Percentiles rank a stretch among this genome's conserved stretches.
phyloP scores from a whole-genome alignment of 805 yeast species.

The Ogataea minuta region DNA sequence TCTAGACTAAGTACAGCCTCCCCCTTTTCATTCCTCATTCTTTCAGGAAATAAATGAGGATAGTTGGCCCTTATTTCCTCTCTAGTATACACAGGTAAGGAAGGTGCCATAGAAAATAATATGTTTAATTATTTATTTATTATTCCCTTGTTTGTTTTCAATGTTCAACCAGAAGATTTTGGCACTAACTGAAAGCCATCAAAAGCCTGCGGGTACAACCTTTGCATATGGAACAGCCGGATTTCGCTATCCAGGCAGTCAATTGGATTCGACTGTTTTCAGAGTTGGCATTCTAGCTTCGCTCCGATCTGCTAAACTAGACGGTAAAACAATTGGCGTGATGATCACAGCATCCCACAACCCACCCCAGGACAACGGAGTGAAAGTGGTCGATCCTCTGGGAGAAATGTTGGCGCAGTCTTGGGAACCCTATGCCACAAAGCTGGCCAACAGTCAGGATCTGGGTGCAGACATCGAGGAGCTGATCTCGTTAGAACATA shows the following conservation, averaged over 20 bases:
- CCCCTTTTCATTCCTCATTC: constrained; percentile 12
- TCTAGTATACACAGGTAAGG: constrained; percentile 42
- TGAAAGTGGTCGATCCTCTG: constrained; percentile 87
- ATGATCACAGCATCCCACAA: constrained; percentile 97
- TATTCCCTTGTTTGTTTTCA: constrained; percentile 8
- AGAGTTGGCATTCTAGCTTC: constrained; percentile 82
- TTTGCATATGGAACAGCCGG: constrained; percentile 97
- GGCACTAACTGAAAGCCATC: constrained; percentile 29
- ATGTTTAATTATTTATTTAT: not conserved
- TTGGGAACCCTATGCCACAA: constrained; percentile 86
- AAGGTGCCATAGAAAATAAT: constrained; percentile 45
- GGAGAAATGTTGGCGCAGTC: constrained; percentile 83
- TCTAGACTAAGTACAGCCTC: constrained; percentile 10
- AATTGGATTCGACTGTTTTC: constrained; percentile 77
- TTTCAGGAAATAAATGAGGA: constrained; percentile 27
- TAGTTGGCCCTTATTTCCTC: constrained; percentile 35
- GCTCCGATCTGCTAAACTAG: constrained; percentile 69
- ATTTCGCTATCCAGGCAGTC: constrained; percentile 70
- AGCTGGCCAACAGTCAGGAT: constrained; percentile 66
- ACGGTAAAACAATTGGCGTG: constrained; percentile 78
- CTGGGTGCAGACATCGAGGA: constrained; percentile 38
- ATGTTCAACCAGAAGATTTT: constrained; percentile 3
- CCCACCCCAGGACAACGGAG: constrained; percentile 90
- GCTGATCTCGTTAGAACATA: constrained; percentile 41
- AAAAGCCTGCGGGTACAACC: constrained; percentile 41